Evolutionary conservation across 2,329 filamentous ascomycete species (phyloP), one percentile per base, ranked within the genome.

Genomic region (Xylaria sp.): DNA sequence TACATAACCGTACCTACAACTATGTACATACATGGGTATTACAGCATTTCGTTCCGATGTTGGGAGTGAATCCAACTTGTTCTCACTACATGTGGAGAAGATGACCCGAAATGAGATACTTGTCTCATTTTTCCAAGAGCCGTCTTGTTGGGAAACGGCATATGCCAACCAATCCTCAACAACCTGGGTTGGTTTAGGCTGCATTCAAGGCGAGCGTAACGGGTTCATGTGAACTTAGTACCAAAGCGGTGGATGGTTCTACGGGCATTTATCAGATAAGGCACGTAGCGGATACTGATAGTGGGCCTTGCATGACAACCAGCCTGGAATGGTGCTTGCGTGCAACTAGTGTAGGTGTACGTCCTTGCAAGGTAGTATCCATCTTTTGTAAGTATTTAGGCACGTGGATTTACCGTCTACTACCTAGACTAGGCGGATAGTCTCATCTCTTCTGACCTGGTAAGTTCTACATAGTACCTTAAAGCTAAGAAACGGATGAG

Each of bases 1-100:
- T n/a, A n/a, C n/a, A n/a, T n/a, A n/a, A n/a, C n/a, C n/a, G n/a
- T n/a, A n/a, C n/a, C n/a, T n/a, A n/a, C n/a, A n/a, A n/a, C n/a
- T n/a, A n/a, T n/a, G n/a, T n/a, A n/a, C n/a, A 61, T 65, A 55
- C 28, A 31, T 31, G 28, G 5, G 5, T 31, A 61, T 62, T 50
- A 59, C 50, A 59, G 21, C 63, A 65, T 58, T 40, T 47, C 57
- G 45, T 50, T 55, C 50, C 45, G 17, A 49, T 25, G 28, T 35
- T 54, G 14, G 14, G 17, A n/a, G 33, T 12, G 28, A 45, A 3
- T 28, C 31, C 3, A n/a, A n/a, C 14, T 7, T 49, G 28, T 35
- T 8, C 42, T n/a, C 38, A 35, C 51, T 31, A 31, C 28, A 9
- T 31, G 9, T 31, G 28, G n/a, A n/a, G n/a, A n/a, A n/a, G n/a